A percentile compares a stretch with the other conserved stretches of the same genome.
Evolutionary conservation across 768 basidiomycete genomes (phyloP).

Genomic region (Coprinopsis sp.): DNA sequence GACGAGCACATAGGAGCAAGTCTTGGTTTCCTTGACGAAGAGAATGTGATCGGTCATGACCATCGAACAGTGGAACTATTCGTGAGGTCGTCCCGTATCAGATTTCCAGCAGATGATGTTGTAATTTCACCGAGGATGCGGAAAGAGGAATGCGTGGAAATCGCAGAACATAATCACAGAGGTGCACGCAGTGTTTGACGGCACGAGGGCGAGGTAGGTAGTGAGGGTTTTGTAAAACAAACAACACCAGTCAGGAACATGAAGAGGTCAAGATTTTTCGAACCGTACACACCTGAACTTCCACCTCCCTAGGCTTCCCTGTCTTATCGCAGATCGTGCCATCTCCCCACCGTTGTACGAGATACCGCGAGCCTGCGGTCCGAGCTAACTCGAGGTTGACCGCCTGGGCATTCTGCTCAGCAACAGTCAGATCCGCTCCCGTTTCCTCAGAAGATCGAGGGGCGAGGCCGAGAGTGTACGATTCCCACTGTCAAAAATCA

Average conservation of each 20-base stretch:
- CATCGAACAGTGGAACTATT: constrained; percentile 93
- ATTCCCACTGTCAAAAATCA: constrained; percentile 52
- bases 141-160: not conserved
- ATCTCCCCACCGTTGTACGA: constrained; percentile 87
- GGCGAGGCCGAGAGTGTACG: constrained; percentile 74
- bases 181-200: too few relatives aligned
- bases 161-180: too few relatives aligned
- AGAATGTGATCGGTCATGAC: constrained; percentile 86
- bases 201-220: too few relatives aligned
- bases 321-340: constrained; percentile 95
- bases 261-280: constrained; percentile 1
- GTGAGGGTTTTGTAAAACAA: not conserved
- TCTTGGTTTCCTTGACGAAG: constrained; percentile 89
- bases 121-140: not conserved
- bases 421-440: constrained; percentile 60
- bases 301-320: constrained; percentile 79
- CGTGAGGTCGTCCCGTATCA: not conserved
- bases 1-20: constrained; percentile 90
- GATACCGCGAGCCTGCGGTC: constrained; percentile 79
- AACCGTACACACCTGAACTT: constrained; percentile 74
- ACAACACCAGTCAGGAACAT: constrained; percentile 11
- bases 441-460: constrained; percentile 49
- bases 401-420: constrained; percentile 59
- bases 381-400: constrained; percentile 74
- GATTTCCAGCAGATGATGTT: not conserved